Evolutionary conservation across 202 grass and related monocot species (phyloP), one percentile per base, ranked within the genome.

Genomic region (Zizania palustris): DNA sequence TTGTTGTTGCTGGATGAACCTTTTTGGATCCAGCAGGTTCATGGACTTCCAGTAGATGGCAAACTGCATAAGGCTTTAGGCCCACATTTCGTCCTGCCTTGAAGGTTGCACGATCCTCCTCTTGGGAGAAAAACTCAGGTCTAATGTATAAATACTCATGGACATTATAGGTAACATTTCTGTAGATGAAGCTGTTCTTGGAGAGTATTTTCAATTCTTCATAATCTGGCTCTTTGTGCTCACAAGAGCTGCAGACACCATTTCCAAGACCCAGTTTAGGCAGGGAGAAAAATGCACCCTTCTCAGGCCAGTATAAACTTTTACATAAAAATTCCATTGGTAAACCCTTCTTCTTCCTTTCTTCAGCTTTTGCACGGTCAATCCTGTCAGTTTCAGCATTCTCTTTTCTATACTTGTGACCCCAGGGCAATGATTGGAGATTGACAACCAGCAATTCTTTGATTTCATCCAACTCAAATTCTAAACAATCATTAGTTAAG

Each of bases 1-100:
- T 70, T 65, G 92, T 71, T 84, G 83, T 89, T 79, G 54, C 74
- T 33, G 85, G 63, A 60, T 83, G 85, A 81, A 75, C 48, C 65
- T 90, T 76, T 67, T 90, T 96, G 75, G 90, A 85, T 67, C 74
- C 83, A 62, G 63, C 42, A 42, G 77, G 55, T 82, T 81, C 65
- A 75, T 69, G 43, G 45, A 95, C 79, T 60, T 88, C 85, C 50
- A 99, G 64, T 60, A 99, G 72, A 85, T 87, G 92, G 65, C 96
- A 99, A 67, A 99, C 69, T 62, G 74, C 87, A 80, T 93, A 96
- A 37, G 96, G 88, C 67, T 83, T 99, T 77, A 99, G 82, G 68
- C 96, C 92, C 28, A 99, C 90, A 79, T 99, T 99, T 85, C 96
- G 86, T 14, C 96, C 89, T 83, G 80, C 54, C 74, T 99, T 99